Base-by-base conservation (phyloP, 495 filamentous ascomycete species). In the Xanthoparmelia taractica region DNA sequence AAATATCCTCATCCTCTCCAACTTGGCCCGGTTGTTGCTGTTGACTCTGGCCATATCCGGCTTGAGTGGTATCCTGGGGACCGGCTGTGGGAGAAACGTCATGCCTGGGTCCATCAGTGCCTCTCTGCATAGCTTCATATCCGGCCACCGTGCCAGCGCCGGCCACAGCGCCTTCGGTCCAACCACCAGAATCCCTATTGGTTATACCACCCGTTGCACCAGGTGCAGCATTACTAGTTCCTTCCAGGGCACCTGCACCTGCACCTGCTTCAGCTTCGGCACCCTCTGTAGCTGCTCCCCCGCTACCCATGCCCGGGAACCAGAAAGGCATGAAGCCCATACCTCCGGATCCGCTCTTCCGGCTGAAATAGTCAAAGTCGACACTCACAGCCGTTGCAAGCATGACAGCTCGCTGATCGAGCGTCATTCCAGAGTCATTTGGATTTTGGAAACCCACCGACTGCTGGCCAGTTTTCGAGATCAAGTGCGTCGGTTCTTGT, bases 361-460 rank as follows among this genome's bases (percentile, higher is more conserved):
- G 78, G 65, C 84, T 87, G 73, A 89, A 89, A 68, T 88, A 89
- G 70, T 89, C 86, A 63, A 88, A 89, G 70, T 89, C 86, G 58
- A 89, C 76, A 56, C 80, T 86, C 23, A 88, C 85, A 23, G 86
- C 86, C 2, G 85, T 87, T 23, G 86, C 86, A 37, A 89, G 76
- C 85, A 88, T 88, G 31, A 88, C 80, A 1, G 86, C 86, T 43
- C 86, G 79, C 73, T 88, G 85, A 67, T 88, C 86, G 10, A 89
- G 78, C 25, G 84, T 86, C 85, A 89, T 86, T 1, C 80, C 84
- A 3, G 76, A 67, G 0, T 69, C 54, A 12, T 66, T 62, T 6
- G 40, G 57, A 23, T 75, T 64, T 31, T 69, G 57, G 1, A 58
- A 18, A 8, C 20, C 56, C 15, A 20, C 13, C 17, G 65, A 43